Conservation (phyloP, 768 basidiomycete genomes). For the Boletus pseudo-olivaceus region DNA sequence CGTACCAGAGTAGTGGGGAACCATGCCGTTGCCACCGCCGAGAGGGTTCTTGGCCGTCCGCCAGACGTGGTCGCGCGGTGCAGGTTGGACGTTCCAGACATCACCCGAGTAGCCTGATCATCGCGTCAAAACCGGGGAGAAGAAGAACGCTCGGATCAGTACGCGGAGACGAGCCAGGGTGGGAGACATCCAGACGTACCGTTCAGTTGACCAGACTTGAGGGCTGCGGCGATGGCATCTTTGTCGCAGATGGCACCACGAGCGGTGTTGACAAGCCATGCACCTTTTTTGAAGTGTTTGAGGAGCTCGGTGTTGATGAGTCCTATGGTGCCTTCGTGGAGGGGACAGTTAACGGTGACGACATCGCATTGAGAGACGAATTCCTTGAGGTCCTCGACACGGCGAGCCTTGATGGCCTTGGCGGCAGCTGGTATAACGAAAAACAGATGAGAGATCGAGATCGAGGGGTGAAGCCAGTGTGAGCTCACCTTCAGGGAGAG, state of each 20-base stretch:
- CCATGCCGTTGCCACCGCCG: conserved; percentile 87
- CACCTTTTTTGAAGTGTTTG: conserved; percentile 86
- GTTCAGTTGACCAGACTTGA: conserved; percentile 70
- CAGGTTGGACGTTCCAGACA: conserved; percentile 87
- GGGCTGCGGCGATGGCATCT: conserved; percentile 72
- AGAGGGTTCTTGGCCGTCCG: conserved; percentile 76
- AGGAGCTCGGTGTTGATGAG: conserved; percentile 81
- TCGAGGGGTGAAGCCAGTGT: background rate
- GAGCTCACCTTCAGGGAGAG: conserved; percentile 56
- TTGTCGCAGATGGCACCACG: conserved; percentile 90
- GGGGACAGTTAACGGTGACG: conserved; percentile 83
- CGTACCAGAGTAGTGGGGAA: conserved; percentile 84
- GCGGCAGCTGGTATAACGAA: conserved; percentile 45
- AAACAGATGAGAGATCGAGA: background rate
- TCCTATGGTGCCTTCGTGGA: conserved; percentile 80
- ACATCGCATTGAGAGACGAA: conserved; percentile 65
- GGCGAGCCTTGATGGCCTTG: conserved; percentile 63
- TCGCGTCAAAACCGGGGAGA: background rate
- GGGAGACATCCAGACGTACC: conserved; percentile 33
- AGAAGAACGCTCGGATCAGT: background rate
- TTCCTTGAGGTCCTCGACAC: conserved; percentile 74
- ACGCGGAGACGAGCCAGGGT: background rate
- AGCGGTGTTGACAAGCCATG: conserved; percentile 92
- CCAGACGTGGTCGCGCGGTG: conserved; percentile 85
- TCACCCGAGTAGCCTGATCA: conserved; percentile 43